phyloP scores from a whole-genome alignment of 305 asterid species.

The Fraxinus sp. region DNA sequence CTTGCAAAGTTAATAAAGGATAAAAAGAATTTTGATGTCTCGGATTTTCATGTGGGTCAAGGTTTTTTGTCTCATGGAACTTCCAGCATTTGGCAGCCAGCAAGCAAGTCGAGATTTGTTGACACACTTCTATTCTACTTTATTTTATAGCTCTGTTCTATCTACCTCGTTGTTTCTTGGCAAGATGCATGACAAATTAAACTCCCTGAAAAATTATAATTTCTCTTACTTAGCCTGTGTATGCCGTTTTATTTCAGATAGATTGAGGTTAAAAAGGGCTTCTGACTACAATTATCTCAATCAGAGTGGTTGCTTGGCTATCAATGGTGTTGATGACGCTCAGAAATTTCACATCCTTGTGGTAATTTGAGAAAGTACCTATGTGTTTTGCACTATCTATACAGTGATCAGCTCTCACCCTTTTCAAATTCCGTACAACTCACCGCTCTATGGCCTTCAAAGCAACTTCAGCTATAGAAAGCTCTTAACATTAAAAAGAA shows the following conservation, averaged over 20 bases:
- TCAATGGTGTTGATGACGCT: slow-evolving; percentile 66
- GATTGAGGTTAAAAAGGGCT: slow-evolving; percentile 66
- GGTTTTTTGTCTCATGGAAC: slow-evolving; percentile 12
- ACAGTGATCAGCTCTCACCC: slow-evolving; percentile 11
- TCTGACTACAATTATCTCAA: slow-evolving; percentile 70
- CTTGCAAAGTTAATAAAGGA: slow-evolving; percentile 6
- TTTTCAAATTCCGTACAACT: slow-evolving; percentile 4
- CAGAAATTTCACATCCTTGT: slow-evolving; percentile 56
- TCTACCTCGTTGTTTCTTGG: background rate
- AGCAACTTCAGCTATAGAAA: slow-evolving; percentile 13
- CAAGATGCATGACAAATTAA: slow-evolving; percentile 17
- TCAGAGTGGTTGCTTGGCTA: slow-evolving; percentile 74
- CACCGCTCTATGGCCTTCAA: slow-evolving; percentile 10
- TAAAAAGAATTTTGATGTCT: slow-evolving; percentile 20
- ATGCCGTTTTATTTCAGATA: slow-evolving; percentile 50
- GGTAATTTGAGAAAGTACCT: slow-evolving; percentile 49
- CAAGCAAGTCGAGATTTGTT: slow-evolving; percentile 23
- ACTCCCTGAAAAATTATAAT: background rate
- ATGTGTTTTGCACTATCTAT: slow-evolving; percentile 12
- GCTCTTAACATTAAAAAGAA: slow-evolving; percentile 11
- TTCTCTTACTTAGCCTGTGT: slow-evolving; percentile 10
- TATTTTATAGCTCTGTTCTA: slow-evolving; percentile 15
- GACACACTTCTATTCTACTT: slow-evolving; percentile 1
- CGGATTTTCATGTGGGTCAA: background rate
- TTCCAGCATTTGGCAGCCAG: slow-evolving; percentile 12